phyloP scores from a whole-genome alignment of 2,329 filamentous ascomycete species.

The Aspergillus neoniger region DNA sequence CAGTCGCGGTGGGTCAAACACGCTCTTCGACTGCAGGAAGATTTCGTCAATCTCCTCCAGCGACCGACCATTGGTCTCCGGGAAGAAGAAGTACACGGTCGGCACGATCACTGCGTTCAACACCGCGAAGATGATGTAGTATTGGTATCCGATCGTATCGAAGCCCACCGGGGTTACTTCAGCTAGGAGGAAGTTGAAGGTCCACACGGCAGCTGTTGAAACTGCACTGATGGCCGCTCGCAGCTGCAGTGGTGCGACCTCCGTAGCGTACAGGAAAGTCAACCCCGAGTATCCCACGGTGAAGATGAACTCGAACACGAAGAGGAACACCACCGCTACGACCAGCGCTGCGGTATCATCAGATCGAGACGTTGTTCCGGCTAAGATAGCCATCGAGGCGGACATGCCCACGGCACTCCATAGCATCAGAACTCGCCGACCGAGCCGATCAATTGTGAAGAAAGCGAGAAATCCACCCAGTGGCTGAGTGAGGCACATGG shows the following conservation, averaged over 20 bases:
- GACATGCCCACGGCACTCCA: slow-evolving; percentile 34
- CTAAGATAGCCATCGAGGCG: slow-evolving; percentile 42
- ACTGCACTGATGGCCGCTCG: slow-evolving; percentile 57
- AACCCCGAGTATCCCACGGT: slow-evolving; percentile 61
- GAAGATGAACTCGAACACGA: slow-evolving; percentile 63
- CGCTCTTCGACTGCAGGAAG: slow-evolving; percentile 35
- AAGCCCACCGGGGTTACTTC: slow-evolving; percentile 43
- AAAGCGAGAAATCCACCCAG: slow-evolving; percentile 49
- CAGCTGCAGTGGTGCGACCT: slow-evolving; percentile 51
- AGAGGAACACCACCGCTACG: slow-evolving; percentile 58
- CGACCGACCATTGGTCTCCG: slow-evolving; percentile 42
- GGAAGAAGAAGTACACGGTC: slow-evolving; percentile 42
- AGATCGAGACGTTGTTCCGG: slow-evolving; percentile 51
- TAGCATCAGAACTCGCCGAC: slow-evolving; percentile 39
- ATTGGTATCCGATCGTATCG: slow-evolving; percentile 50
- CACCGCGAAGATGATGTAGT: slow-evolving; percentile 49
- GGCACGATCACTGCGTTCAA: slow-evolving; percentile 40
- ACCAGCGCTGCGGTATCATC: slow-evolving; percentile 52
- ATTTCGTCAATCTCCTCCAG: slow-evolving; percentile 45
- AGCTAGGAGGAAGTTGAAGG: slow-evolving; percentile 41
- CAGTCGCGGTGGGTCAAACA: slow-evolving; percentile 30
- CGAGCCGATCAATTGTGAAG: slow-evolving; percentile 49
- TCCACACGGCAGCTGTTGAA: slow-evolving; percentile 51
- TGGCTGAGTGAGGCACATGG: slow-evolving; percentile 34
- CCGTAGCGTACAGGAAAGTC: slow-evolving; percentile 63